phyloP scores from a whole-genome alignment of 768 basidiomycete genomes.

The Panaeolus papilionaceus region DNA sequence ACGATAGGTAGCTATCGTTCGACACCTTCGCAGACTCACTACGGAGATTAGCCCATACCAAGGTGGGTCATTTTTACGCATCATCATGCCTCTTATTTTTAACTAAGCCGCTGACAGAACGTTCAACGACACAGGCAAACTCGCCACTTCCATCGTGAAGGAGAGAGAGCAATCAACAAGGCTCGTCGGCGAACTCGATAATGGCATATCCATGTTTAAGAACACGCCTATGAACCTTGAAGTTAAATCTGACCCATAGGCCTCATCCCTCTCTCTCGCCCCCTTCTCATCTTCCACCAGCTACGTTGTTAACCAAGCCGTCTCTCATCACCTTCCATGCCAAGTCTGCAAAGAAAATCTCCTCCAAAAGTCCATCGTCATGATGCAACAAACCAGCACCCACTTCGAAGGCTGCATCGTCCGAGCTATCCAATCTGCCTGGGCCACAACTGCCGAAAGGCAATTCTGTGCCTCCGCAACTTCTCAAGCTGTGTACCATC shows the following conservation, averaged over 20 bases:
- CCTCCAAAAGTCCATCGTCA: slow-evolving; percentile 95
- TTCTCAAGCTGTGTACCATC: slow-evolving; percentile 77
- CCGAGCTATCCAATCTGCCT: slow-evolving; percentile 94
- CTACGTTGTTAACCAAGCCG: slow-evolving; percentile 73
- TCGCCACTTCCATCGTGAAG: slow-evolving; percentile 89
- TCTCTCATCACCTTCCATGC: slow-evolving; percentile 81
- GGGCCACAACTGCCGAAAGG: slow-evolving; percentile 97
- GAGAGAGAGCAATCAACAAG: slow-evolving; percentile 90
- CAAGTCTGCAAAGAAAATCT: slow-evolving; percentile 98
- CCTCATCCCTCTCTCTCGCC: slow-evolving; percentile 22
- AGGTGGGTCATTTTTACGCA: slow-evolving; percentile 50
- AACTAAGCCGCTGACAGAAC: slow-evolving; percentile 52
- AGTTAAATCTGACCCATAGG: slow-evolving; percentile 83
- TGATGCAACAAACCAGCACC: slow-evolving; percentile 97
- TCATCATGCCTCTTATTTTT: neutral
- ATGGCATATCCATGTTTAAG: slow-evolving; percentile 89
- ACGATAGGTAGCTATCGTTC: slow-evolving; percentile 98
- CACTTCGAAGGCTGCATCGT: slow-evolving; percentile 98
- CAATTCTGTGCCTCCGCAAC: slow-evolving; percentile 77
- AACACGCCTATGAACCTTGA: slow-evolving; percentile 91
- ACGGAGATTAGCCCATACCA: slow-evolving; percentile 97
- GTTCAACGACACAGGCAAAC: slow-evolving; percentile 95
- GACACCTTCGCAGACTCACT: slow-evolving; percentile 95
- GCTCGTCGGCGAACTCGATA: slow-evolving; percentile 86
- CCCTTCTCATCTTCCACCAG: slow-evolving; percentile 35